Conservation (phyloP, 768 basidiomycete genomes). For the Lactifluus echinatus region DNA sequence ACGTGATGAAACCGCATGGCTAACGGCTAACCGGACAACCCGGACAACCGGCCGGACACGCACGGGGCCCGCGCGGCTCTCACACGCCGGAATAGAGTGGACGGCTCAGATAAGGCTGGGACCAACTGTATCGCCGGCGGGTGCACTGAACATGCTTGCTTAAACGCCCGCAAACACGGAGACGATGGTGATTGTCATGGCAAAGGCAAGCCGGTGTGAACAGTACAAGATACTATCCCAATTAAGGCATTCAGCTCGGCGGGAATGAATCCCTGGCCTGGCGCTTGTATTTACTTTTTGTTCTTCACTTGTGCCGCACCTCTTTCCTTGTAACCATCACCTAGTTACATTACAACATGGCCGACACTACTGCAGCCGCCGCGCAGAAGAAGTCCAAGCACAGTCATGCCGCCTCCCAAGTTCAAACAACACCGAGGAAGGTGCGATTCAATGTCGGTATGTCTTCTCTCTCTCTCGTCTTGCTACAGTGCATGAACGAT, state of each 20-base stretch:
- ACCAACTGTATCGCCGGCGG: too few relatives aligned
- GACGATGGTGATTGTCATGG: slow-evolving; percentile 3
- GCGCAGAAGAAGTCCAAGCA: slow-evolving; percentile 36
- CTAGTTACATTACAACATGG: slow-evolving; percentile 10
- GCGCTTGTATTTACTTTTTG: slow-evolving; percentile 8
- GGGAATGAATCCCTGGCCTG: neutral
- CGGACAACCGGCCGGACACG: too few relatives aligned
- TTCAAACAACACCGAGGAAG: slow-evolving; percentile 59
- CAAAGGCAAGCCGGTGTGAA: neutral
- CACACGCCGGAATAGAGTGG: too few relatives aligned
- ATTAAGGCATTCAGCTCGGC: neutral
- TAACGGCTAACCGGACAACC: too few relatives aligned
- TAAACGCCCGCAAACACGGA: neutral
- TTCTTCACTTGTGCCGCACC: slow-evolving; percentile 3
- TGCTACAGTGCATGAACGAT: neutral
- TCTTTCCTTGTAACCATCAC: slow-evolving; percentile 15
- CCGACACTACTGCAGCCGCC: slow-evolving; percentile 17
- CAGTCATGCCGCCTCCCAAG: slow-evolving; percentile 37
- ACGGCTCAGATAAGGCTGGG: too few relatives aligned
- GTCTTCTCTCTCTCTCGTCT: slow-evolving; percentile 8
- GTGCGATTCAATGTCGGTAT: slow-evolving; percentile 82
- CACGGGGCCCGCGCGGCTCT: too few relatives aligned
- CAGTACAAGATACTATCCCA: neutral
- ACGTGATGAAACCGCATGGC: too few relatives aligned
- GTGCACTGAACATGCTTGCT: too few relatives aligned